Conservation (phyloP, 331 rosid genomes). For the Acacia pycnantha region DNA sequence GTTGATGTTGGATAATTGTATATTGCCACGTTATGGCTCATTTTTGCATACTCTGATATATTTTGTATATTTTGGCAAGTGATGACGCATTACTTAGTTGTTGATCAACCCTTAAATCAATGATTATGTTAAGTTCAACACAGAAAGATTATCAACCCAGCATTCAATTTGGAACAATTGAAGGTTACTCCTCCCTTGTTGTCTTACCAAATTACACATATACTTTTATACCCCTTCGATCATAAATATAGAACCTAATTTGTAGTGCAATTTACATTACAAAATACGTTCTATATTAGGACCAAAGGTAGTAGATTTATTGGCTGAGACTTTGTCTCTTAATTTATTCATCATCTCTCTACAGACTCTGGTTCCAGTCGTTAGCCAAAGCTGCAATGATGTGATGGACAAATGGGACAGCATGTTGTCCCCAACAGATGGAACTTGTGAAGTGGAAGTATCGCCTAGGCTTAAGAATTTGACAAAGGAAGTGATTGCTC, state of each 20-base stretch:
- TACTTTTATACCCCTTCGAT: neutral
- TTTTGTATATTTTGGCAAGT: no score
- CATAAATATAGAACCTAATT: no score
- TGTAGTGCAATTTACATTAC: no score
- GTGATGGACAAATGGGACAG: slow-evolving; percentile 28
- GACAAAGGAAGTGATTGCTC: neutral
- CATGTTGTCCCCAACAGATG: neutral
- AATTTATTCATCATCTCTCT: neutral
- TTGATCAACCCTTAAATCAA: no score
- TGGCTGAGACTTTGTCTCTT: neutral
- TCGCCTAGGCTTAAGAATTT: neutral
- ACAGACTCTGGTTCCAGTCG: slow-evolving; percentile 33
- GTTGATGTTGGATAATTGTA: no score
- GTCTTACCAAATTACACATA: neutral
- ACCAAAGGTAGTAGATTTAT: no score
- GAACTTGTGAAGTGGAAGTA: neutral
- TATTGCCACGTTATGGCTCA: no score
- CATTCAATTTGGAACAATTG: slow-evolving; percentile 31
- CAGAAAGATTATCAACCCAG: slow-evolving; percentile 31
- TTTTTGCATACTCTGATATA: no score
- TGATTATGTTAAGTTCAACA: no score
- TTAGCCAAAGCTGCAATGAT: slow-evolving; percentile 23
- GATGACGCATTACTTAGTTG: no score
- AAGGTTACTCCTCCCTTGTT: neutral
- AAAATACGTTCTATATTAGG: no score